phyloP scores from a whole-genome alignment of 495 filamentous ascomycete genomes.

The Aspergillus olivimuriae region DNA sequence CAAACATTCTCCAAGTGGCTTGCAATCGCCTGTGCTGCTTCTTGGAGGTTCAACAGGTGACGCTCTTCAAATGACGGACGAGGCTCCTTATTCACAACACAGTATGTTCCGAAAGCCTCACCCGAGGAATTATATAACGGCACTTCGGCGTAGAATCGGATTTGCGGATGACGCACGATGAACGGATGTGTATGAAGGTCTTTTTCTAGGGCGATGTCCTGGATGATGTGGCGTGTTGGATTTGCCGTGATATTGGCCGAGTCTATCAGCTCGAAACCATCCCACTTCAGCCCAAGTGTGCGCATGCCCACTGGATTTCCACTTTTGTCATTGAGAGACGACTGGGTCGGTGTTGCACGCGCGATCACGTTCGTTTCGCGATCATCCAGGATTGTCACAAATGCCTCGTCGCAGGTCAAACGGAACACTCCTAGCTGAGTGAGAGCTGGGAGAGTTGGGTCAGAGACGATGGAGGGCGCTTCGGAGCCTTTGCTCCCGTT shows the following conservation, averaged over 20 bases:
- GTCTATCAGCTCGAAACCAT: neutral
- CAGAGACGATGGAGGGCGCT: constrained; percentile 22
- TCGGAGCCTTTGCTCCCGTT: neutral
- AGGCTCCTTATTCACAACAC: constrained; percentile 48
- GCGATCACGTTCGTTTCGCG: constrained; percentile 51
- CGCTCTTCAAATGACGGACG: constrained; percentile 19
- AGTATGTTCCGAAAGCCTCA: constrained; percentile 55
- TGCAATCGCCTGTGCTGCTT: constrained; percentile 17
- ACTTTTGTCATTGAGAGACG: neutral
- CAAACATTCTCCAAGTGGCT: constrained; percentile 20
- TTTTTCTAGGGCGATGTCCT: constrained; percentile 39
- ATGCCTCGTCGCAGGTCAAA: constrained; percentile 40
- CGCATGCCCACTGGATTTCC: neutral
- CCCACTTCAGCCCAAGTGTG: constrained; percentile 26
- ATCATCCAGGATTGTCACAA: constrained; percentile 52
- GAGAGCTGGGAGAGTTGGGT: constrained; percentile 53
- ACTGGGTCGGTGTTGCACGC: constrained; percentile 39
- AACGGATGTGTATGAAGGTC: constrained; percentile 33
- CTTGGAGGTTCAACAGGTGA: constrained; percentile 19
- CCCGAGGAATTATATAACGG: constrained; percentile 50
- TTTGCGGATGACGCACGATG: constrained; percentile 29
- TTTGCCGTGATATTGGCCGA: constrained; percentile 7
- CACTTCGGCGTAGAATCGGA: constrained; percentile 57
- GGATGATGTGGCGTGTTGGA: constrained; percentile 32
- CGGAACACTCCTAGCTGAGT: constrained; percentile 54